Percentiles rank a stretch among this genome's conserved stretches.
Evolutionary conservation across 805 yeast genomes (phyloP).

Genomic region (Wickerhamomyces alni): DNA sequence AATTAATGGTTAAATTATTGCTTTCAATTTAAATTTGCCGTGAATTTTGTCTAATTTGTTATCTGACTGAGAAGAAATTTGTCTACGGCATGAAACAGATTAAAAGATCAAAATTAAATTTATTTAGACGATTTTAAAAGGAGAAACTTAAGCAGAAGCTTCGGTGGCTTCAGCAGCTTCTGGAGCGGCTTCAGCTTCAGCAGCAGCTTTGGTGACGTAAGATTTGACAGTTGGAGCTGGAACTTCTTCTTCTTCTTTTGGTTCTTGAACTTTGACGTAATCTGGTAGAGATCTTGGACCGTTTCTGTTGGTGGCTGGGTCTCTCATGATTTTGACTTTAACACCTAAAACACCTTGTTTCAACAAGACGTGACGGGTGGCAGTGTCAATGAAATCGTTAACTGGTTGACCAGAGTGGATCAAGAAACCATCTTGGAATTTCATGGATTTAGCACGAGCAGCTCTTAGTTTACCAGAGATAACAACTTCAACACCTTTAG

Average conservation of each 20-base stretch:
- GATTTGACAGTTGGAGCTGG: conserved; percentile 78
- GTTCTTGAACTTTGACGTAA: conserved; percentile 86
- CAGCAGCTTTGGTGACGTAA: conserved; percentile 41
- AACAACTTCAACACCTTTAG: conserved; percentile 99
- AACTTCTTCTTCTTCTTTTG: conserved; percentile 86
- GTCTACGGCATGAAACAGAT: no score
- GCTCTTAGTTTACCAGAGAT: conserved; percentile 99
- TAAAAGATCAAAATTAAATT: no score
- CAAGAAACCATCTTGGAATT: conserved; percentile 99
- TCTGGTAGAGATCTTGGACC: conserved; percentile 96
- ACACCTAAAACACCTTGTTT: conserved; percentile 99
- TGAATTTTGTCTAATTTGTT: no score
- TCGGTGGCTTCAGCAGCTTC: conserved; percentile 7
- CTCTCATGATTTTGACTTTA: conserved; percentile 99
- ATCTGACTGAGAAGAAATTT: no score
- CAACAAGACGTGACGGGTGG: conserved; percentile 98
- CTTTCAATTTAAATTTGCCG: no score
- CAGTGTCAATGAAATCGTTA: conserved; percentile 95
- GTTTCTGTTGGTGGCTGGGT: conserved; percentile 79
- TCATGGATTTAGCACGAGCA: conserved; percentile 99
- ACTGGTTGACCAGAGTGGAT: conserved; percentile 99
- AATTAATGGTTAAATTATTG: no score
- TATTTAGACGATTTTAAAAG: neutral
- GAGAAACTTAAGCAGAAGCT: conserved; percentile 13
- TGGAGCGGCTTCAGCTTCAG: conserved; percentile 15